Conservation (phyloP, 352 stramenopile genomes). For the Elongisporangium senticosum region DNA sequence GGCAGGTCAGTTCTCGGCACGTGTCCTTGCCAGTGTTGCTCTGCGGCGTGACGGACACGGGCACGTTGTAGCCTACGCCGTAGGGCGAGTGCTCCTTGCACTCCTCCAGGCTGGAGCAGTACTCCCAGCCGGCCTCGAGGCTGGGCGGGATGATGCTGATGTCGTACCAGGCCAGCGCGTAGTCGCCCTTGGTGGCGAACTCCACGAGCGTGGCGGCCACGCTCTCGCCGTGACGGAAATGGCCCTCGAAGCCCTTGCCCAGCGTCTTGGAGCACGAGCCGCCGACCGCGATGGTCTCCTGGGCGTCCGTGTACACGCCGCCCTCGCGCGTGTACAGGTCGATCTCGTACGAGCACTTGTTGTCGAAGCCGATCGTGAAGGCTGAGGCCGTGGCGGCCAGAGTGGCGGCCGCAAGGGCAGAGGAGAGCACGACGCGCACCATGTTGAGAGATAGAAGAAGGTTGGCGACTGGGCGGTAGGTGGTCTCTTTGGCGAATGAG, state of each 20-base stretch:
- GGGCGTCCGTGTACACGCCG: conserved; percentile 40
- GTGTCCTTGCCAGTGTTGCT: conserved; percentile 57
- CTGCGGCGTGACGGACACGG: conserved; percentile 43
- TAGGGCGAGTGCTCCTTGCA: conserved; percentile 56
- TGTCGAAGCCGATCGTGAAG: conserved; percentile 61
- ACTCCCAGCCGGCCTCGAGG: conserved; percentile 46
- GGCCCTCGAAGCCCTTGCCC: conserved; percentile 55
- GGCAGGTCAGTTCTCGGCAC: conserved; percentile 53
- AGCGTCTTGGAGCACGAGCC: conserved; percentile 32
- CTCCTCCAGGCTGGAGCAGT: conserved; percentile 53
- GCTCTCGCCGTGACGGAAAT: conserved; percentile 56
- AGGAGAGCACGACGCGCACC: conserved; percentile 20
- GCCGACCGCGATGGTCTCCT: conserved; percentile 31
- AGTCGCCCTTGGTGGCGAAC: conserved; percentile 54
- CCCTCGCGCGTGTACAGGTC: conserved; percentile 54
- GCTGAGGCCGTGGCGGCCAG: conserved; percentile 17
- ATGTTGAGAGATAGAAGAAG: conserved; percentile 9
- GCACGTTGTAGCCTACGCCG: conserved; percentile 63
- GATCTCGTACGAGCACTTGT: conserved; percentile 41
- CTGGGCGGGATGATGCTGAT: conserved; percentile 64
- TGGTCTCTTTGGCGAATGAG: conserved; percentile 20
- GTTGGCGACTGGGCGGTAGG: neutral
- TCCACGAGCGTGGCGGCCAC: conserved; percentile 59
- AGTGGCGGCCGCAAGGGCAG: conserved; percentile 11
- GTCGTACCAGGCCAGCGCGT: conserved; percentile 59